Evolutionary conservation across 1,284 basidiomycete genomes (phyloP).

Genomic region (Marasmius tenuissimus): DNA sequence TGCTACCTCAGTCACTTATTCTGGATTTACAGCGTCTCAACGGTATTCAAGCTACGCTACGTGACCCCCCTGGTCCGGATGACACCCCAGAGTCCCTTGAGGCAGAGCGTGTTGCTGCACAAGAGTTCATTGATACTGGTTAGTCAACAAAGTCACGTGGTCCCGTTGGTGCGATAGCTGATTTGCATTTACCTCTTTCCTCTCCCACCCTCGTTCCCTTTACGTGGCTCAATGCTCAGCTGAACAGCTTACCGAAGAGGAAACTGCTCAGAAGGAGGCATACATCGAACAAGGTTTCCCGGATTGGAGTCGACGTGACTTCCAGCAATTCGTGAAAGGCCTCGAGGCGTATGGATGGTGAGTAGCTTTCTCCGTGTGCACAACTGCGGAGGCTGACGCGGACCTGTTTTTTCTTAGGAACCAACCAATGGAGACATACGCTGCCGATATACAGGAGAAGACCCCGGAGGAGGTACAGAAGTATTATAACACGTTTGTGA

Average conservation of each 20-base stretch:
- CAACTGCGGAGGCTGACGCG: background rate
- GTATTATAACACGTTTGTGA: conserved; percentile 88
- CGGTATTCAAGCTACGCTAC: conserved; percentile 71
- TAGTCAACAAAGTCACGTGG: conserved; percentile 10
- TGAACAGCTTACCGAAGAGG: conserved; percentile 86
- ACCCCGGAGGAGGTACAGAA: conserved; percentile 76
- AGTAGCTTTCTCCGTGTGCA: conserved; percentile 19
- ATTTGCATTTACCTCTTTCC: background rate
- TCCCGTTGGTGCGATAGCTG: background rate
- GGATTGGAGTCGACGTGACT: conserved; percentile 91
- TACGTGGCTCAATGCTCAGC: conserved; percentile 43
- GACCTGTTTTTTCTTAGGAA: conserved; percentile 43
- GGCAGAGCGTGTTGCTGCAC: conserved; percentile 77
- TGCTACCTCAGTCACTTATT: background rate
- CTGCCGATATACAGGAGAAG: conserved; percentile 88
- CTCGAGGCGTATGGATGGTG: conserved; percentile 88
- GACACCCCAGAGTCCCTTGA: conserved; percentile 87
- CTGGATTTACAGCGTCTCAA: conserved; percentile 55
- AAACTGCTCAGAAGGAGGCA: conserved; percentile 77
- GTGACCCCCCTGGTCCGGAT: conserved; percentile 66
- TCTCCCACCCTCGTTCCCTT: background rate
- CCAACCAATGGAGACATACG: conserved; percentile 75
- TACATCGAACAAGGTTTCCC: conserved; percentile 83
- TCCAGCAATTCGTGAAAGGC: conserved; percentile 85
- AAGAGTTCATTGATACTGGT: conserved; percentile 88